Conservation (phyloP, 148 eudicot species). For the Fagopyrum tataricum region DNA sequence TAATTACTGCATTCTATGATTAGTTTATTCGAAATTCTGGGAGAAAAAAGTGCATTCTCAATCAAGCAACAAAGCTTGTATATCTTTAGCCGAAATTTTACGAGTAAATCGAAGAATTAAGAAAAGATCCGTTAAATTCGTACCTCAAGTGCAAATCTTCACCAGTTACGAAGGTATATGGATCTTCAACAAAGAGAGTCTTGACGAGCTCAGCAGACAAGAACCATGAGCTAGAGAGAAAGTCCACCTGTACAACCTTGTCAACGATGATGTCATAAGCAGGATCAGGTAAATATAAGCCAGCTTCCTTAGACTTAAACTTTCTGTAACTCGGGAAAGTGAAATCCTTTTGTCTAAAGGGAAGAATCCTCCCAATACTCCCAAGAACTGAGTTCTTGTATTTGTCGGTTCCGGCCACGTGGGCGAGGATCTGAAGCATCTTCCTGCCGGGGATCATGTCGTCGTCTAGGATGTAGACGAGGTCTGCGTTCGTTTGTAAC, state of each 20-base stretch:
- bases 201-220: conserved; percentile 78
- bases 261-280: conserved; percentile 82
- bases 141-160: conserved; percentile 95
- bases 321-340: conserved; percentile 90
- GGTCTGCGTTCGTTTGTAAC: conserved; percentile 74
- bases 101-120: too few species aligned
- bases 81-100: too few species aligned
- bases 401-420: conserved; percentile 88
- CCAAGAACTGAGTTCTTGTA: conserved; percentile 83
- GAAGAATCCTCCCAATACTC: conserved; percentile 89
- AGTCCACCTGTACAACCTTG: conserved; percentile 82
- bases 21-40: too few species aligned
- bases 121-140: too few species aligned
- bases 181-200: conserved; percentile 76
- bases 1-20: too few species aligned
- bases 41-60: too few species aligned
- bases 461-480: conserved; percentile 82
- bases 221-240: conserved; percentile 97
- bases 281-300: conserved; percentile 92
- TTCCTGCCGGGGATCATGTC: conserved; percentile 94
- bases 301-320: conserved; percentile 87
- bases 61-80: too few species aligned
- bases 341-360: conserved; percentile 83
- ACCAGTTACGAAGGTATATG: conserved; percentile 82
- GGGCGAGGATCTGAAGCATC: conserved; percentile 78